Evolutionary conservation across 73 alveolate species (phyloP), one percentile per base, ranked within the genome.

Genomic region (Paramecium pentaurelia): DNA sequence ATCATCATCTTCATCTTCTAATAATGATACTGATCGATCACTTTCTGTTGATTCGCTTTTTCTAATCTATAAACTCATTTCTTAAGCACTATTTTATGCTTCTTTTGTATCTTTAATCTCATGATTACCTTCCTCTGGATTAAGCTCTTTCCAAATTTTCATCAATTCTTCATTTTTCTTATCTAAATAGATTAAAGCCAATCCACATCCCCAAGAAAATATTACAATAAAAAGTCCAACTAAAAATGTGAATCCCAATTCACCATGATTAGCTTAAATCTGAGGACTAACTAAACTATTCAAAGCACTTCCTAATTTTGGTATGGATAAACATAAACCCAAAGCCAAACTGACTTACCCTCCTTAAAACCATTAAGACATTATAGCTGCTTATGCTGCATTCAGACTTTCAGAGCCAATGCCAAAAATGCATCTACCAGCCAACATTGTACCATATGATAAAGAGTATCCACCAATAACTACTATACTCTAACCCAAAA

Each of bases 381-480:
- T 77, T n/a, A 77, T 77, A 3, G 89, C 68, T 38, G 89, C 89
- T 42, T 77, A 42, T 38, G 89, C 89, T 77, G 89, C 89, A 77
- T 77, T 77, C 47, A 77, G 37, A 22, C 71, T 40, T 42, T 77
- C 89, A 9, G 89, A 77, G n/a, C 89, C 89, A 8, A 42, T 77
- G 32, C 89, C 89, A 77, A 38, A 77, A 1, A 77, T 20, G 18
- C 89, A 37, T 77, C 89, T 77, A 5, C 89, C 89, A 22, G 89
- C 89, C n/a, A 77, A 42, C 71, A 77, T 36, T 27, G 89, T 77
- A 3, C 40, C 89, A 44, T 38, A 77, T 0, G 89, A 37, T 0
- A 38, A 22, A 9, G 89, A 2, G 12, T 77, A 77, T 34, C 89
- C 89, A 34, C 89, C 89, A 77, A 77, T 77, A 10, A 77, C 89